Conservation (phyloP, 2,329 filamentous ascomycete species). For the Hortaea sp. region DNA sequence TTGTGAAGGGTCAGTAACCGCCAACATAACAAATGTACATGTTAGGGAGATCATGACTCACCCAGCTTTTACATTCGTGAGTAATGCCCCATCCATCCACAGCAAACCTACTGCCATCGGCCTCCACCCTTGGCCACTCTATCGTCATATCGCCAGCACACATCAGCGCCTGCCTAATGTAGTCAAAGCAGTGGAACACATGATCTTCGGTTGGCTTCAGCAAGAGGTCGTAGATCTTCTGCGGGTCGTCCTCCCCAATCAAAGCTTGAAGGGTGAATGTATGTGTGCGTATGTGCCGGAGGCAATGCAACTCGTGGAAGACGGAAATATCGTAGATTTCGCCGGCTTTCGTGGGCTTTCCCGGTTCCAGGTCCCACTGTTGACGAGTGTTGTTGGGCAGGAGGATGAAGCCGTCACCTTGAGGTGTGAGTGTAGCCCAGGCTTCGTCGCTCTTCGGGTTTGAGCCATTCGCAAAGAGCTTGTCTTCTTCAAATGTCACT, state of each 20-base stretch:
- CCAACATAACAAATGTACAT: not conserved
- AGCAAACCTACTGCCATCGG: constrained; percentile 21
- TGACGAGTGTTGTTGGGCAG: constrained; percentile 12
- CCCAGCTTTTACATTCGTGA: constrained; percentile 23
- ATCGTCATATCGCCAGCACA: constrained; percentile 22
- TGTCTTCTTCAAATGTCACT: constrained; percentile 17
- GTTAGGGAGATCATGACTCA: constrained; percentile 4
- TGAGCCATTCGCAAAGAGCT: constrained; percentile 14
- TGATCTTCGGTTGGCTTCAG: constrained; percentile 16
- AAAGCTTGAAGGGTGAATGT: constrained; percentile 16
- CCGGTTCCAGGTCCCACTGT: constrained; percentile 17
- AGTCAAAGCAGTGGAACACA: constrained; percentile 23
- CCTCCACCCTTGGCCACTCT: constrained; percentile 23
- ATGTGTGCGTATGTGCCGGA: constrained; percentile 21
- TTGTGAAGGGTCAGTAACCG: not conserved
- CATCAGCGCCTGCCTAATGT: constrained; percentile 21
- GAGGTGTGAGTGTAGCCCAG: constrained; percentile 20
- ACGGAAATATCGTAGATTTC: constrained; percentile 25
- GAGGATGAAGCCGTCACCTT: constrained; percentile 26
- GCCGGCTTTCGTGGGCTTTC: constrained; percentile 16
- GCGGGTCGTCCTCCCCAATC: constrained; percentile 7
- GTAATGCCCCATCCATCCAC: constrained; percentile 25
- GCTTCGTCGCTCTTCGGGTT: constrained; percentile 17
- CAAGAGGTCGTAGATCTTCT: constrained; percentile 11
- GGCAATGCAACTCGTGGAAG: constrained; percentile 28